phyloP scores from a whole-genome alignment of 305 asterid species.

The Fraxinus velutina region DNA sequence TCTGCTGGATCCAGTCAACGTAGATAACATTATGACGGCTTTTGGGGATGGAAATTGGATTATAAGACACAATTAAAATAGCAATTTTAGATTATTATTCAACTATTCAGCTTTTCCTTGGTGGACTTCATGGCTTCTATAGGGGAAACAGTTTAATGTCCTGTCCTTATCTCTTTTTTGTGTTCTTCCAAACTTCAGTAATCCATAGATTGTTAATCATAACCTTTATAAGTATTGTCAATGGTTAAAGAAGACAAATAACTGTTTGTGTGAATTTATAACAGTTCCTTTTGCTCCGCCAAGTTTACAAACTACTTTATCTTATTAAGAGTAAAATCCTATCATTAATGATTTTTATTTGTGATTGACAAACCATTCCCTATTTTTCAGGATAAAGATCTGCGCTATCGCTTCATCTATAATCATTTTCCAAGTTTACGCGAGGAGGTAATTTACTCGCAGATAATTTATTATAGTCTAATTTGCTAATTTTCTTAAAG shows the following conservation, averaged over 20 bases:
- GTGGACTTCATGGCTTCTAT: not conserved
- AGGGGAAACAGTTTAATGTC: not conserved
- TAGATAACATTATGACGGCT: not conserved
- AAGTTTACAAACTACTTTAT: not conserved
- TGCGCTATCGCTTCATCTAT: constrained; percentile 87
- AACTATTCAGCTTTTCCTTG: not conserved
- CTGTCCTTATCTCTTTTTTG: not conserved
- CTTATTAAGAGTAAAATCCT: not conserved
- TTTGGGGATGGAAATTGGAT: not conserved
- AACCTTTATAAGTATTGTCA: not conserved
- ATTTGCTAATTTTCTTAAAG: not conserved
- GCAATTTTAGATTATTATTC: not conserved
- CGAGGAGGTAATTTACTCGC: constrained; percentile 55
- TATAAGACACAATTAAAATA: not conserved
- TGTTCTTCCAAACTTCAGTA: not conserved
- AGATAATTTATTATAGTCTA: not conserved
- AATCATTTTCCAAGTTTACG: constrained; percentile 86
- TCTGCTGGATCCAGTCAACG: not conserved
- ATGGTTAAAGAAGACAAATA: not conserved
- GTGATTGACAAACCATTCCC: not conserved
- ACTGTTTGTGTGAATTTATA: not conserved
- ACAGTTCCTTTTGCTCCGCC: not conserved
- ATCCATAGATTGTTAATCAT: not conserved
- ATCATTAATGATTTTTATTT: not conserved
- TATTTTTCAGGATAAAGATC: constrained; percentile 63